Conservation (phyloP, 2,329 filamentous ascomycete genomes). For the Grosmannia penicillata region DNA sequence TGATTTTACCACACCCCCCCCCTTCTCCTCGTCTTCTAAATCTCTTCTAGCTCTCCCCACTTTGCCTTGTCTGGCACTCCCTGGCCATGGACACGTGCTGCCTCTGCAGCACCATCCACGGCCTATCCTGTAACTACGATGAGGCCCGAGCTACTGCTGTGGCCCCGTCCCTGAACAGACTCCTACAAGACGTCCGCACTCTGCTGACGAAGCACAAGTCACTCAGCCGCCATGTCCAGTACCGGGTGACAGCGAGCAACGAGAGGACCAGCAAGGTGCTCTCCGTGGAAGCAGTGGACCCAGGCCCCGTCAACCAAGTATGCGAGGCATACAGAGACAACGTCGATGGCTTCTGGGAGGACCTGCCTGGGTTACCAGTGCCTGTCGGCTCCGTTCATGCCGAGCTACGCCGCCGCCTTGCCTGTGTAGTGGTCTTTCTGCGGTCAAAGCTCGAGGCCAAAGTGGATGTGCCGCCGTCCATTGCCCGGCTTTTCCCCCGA, state of each 20-base stretch:
- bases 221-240: background rate
- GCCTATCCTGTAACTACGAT: background rate
- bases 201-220: background rate
- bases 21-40: too few species aligned
- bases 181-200: background rate
- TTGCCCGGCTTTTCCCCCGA: background rate
- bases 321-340: background rate
- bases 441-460: background rate
- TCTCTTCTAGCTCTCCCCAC: too few species aligned
- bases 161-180: background rate
- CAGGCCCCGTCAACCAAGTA: background rate
- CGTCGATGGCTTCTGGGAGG: slow-evolving; percentile 1
- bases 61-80: too few species aligned
- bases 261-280: background rate
- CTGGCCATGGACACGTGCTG: background rate
- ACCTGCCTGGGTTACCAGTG: too few species aligned
- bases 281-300: background rate
- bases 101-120: background rate
- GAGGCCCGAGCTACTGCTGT: background rate
- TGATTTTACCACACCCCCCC: too few species aligned
- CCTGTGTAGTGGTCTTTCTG: slow-evolving; percentile 1
- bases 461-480: background rate
- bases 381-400: background rate
- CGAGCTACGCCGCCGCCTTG: background rate
- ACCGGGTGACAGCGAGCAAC: background rate